Percentiles rank a stretch among this genome's conserved stretches.
These are phyloP conservation scores for Colletotrichum tabaci DNA, from an alignment of 2,329 filamentous ascomycete genomes.

Conservation along the genomic window DNA sequence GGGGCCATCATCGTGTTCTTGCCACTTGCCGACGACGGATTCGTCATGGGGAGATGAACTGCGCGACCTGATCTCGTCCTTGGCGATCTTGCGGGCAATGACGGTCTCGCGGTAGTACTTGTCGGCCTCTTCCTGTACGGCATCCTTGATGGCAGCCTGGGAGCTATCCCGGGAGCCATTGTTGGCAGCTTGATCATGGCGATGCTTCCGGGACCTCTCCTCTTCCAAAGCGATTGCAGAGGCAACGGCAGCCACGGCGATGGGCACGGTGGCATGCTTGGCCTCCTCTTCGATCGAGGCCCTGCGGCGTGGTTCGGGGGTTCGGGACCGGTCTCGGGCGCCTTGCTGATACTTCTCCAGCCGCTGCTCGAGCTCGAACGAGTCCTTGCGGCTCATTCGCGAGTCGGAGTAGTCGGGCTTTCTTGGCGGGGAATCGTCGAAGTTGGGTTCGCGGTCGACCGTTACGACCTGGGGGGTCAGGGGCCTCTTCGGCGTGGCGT, in stretches of 20 bases:
- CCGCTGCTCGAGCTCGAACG: constrained; percentile 60
- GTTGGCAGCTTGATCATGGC: constrained; percentile 51
- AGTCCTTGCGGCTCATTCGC: constrained; percentile 65
- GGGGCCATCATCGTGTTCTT: constrained; percentile 52
- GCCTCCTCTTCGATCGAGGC: constrained; percentile 55
- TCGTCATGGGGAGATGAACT: constrained; percentile 63
- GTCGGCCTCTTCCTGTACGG: constrained; percentile 71
- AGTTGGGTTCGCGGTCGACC: constrained; percentile 68
- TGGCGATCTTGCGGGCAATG: constrained; percentile 67
- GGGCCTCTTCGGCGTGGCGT: constrained; percentile 56
- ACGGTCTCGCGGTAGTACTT: constrained; percentile 69
- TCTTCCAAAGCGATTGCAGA: constrained; percentile 62
- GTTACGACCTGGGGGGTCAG: constrained; percentile 67
- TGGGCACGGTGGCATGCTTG: constrained; percentile 63
- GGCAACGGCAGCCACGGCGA: constrained; percentile 62
- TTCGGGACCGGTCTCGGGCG: constrained; percentile 45
- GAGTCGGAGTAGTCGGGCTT: constrained; percentile 47
- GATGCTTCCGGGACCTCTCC: constrained; percentile 53
- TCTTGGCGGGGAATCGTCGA: constrained; percentile 55
- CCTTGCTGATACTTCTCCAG: constrained; percentile 49
- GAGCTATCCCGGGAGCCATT: constrained; percentile 53
- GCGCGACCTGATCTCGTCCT: constrained; percentile 68
- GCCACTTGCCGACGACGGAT: constrained; percentile 71
- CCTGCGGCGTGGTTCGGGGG: constrained; percentile 44
- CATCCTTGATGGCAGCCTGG: constrained; percentile 54